Evolutionary conservation across 768 basidiomycete genomes (phyloP).

Genomic region (Agrocybe pediades): DNA sequence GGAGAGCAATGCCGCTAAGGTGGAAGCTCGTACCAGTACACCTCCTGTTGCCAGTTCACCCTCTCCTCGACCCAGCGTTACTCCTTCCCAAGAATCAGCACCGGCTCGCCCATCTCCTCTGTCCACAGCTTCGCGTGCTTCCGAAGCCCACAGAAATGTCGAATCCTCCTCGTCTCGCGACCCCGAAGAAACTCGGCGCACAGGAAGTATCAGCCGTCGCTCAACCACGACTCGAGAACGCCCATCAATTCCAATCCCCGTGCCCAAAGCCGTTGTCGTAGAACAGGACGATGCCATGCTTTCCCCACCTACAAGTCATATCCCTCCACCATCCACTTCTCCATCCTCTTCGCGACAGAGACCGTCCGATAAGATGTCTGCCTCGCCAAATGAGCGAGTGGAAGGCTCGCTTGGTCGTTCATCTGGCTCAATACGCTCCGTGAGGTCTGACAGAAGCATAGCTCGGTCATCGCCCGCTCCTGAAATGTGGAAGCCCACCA

Average conservation of each 20-base stretch:
- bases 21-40: not conserved
- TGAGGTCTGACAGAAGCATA: constrained; percentile 30
- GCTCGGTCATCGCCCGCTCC: constrained; percentile 36
- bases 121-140: not conserved
- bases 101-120: not conserved
- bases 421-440: constrained; percentile 28
- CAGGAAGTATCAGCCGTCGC: not conserved
- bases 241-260: not conserved
- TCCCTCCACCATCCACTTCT: not conserved
- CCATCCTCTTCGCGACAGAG: not conserved
- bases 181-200: not conserved
- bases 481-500: constrained; percentile 52
- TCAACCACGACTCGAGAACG: not conserved
- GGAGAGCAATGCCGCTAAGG: too few species aligned
- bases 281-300: not conserved
- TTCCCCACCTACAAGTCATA: not conserved
- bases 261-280: not conserved
- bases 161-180: not conserved
- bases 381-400: not conserved
- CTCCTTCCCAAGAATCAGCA: not conserved
- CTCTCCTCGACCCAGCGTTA: not conserved
- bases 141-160: not conserved
- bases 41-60: not conserved
- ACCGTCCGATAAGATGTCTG: not conserved
- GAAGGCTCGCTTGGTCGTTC: constrained; percentile 20